These are phyloP conservation scores for Linum tenue DNA, from an alignment of 345 rosid species.

Conservation along the genomic window DNA sequence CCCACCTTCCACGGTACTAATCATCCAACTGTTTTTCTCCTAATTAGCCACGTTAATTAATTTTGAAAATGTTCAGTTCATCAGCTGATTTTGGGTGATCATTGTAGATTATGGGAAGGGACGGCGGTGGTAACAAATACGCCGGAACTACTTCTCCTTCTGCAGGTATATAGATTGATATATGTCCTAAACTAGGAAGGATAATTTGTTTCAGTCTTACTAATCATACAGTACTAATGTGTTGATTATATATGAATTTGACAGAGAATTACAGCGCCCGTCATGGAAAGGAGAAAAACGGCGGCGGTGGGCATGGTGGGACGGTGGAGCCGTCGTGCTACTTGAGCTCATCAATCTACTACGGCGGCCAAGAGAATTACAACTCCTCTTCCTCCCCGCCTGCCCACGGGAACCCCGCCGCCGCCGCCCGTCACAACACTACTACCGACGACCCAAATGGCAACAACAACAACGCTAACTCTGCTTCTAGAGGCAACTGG, in stretches of 20 bases:
- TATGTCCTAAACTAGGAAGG: conserved; percentile 11
- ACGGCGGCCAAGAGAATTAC: conserved; percentile 90
- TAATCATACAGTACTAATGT: neutral
- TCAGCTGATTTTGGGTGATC: neutral
- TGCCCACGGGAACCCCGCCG: neutral
- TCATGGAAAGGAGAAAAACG: conserved; percentile 20
- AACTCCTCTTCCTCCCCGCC: conserved; percentile 21
- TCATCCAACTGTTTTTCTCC: neutral
- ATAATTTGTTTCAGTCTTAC: neutral
- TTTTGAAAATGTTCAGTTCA: neutral
- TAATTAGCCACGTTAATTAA: neutral
- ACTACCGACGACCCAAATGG: conserved; percentile 31
- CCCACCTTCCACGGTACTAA: conserved; percentile 37
- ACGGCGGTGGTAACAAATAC: conserved; percentile 31
- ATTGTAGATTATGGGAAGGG: conserved; percentile 27
- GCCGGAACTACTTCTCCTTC: conserved; percentile 11
- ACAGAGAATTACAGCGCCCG: conserved; percentile 1
- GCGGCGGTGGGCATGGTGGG: conserved; percentile 9
- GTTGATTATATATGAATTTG: neutral
- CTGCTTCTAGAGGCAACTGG: conserved; percentile 91
- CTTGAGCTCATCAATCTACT: conserved; percentile 75
- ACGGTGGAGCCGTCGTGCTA: neutral
- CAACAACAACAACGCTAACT: conserved; percentile 25
- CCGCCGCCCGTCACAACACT: neutral
- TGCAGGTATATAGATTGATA: conserved; percentile 27